A percentile compares a stretch with the other conserved stretches of the same genome.
phyloP scores from a whole-genome alignment of 2,329 filamentous ascomycete genomes.

The Dactylellina cionopaga region DNA sequence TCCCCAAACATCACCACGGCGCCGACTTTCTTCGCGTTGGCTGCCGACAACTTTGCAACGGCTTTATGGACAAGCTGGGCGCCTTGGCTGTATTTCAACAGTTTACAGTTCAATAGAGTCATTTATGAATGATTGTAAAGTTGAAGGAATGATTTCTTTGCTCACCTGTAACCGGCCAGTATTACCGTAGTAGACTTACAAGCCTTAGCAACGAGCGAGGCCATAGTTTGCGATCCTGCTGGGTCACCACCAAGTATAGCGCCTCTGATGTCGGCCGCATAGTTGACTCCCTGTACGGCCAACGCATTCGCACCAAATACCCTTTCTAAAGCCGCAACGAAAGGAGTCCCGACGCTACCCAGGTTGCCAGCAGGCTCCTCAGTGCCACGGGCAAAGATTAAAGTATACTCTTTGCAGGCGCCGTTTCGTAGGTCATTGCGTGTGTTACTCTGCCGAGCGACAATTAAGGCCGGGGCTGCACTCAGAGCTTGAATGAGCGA shows the following conservation, averaged over 20 bases:
- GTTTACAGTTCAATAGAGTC: background rate
- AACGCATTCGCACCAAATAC: slow-evolving; percentile 48
- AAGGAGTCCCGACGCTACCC: slow-evolving; percentile 55
- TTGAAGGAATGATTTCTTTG: background rate
- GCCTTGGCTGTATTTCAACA: slow-evolving; percentile 55
- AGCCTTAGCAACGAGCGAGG: background rate
- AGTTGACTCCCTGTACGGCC: slow-evolving; percentile 57
- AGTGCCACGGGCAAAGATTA: slow-evolving; percentile 58
- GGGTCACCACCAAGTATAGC: slow-evolving; percentile 56
- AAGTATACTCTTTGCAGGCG: slow-evolving; percentile 46
- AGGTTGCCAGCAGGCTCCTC: slow-evolving; percentile 57
- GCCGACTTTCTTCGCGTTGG: slow-evolving; percentile 54
- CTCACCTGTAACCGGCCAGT: slow-evolving; percentile 17
- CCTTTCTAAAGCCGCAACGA: slow-evolving; percentile 54
- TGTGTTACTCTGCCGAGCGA: background rate
- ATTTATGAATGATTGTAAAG: background rate
- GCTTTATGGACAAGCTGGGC: slow-evolving; percentile 58
- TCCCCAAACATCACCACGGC: slow-evolving; percentile 58
- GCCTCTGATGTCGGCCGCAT: slow-evolving; percentile 54
- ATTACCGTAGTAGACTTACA: slow-evolving; percentile 2
- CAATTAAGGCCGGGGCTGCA: slow-evolving; percentile 1
- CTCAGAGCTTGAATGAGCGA: background rate
- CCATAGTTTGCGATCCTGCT: slow-evolving; percentile 32
- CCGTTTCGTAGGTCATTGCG: slow-evolving; percentile 14
- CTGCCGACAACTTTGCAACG: slow-evolving; percentile 49